These are phyloP conservation scores for Suhomyces vadensis DNA, from an alignment of 805 yeast species.

Conservation along the genomic window DNA sequence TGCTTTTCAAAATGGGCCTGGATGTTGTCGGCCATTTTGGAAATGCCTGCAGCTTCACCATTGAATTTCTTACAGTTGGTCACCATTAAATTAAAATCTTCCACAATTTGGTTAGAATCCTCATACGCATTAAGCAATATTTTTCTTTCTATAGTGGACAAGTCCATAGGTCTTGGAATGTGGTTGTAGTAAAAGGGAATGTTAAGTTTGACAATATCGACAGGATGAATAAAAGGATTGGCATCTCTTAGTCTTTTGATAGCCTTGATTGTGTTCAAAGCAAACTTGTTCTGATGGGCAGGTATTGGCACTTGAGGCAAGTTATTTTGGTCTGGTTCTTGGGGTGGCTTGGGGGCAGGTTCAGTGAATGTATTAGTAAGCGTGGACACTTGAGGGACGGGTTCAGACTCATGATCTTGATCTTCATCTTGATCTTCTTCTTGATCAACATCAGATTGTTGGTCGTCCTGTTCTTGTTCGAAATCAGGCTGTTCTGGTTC, in stretches of 20 bases:
- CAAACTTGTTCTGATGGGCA: conserved; percentile 80
- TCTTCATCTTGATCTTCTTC: conserved; percentile 7
- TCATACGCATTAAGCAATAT: conserved; percentile 69
- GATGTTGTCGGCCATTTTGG: conserved; percentile 88
- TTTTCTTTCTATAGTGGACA: conserved; percentile 86
- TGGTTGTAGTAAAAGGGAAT: conserved; percentile 88
- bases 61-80: conserved; percentile 80
- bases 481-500: conserved; percentile 7
- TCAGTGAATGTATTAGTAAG: conserved; percentile 19
- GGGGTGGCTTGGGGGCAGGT: conserved; percentile 77
- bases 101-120: conserved; percentile 63
- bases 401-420: neutral
- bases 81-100: conserved; percentile 84
- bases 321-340: conserved; percentile 71
- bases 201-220: conserved; percentile 82
- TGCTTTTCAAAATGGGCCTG: conserved; percentile 94
- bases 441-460: conserved; percentile 6
- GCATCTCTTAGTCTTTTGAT: conserved; percentile 92
- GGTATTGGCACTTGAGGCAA: conserved; percentile 70
- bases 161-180: conserved; percentile 88
- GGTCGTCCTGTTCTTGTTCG: conserved; percentile 8
- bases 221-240: conserved; percentile 84
- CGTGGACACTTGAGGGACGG: conserved; percentile 12
- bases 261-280: conserved; percentile 76
- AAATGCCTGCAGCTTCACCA: conserved; percentile 78